These are phyloP conservation scores for Flaveria sonorensis DNA, from an alignment of 129 eudicot species.

Conservation along the genomic window DNA sequence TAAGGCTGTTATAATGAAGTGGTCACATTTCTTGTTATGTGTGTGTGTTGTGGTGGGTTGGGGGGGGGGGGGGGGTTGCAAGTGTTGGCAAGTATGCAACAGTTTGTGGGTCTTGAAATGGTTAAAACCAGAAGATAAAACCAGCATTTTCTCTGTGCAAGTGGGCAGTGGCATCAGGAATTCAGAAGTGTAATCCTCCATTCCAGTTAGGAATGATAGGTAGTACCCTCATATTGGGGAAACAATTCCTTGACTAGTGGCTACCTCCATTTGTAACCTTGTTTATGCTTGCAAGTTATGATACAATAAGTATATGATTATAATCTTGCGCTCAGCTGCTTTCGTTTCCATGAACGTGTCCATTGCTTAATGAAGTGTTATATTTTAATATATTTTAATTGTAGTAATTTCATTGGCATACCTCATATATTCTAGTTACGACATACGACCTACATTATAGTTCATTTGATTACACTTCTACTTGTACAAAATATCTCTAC, in stretches of 20 bases:
- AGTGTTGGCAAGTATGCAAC: background rate
- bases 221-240: background rate
- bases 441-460: background rate
- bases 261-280: constrained; percentile 10
- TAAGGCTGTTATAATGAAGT: background rate
- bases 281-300: background rate
- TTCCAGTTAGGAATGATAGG: background rate
- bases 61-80: background rate
- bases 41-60: background rate
- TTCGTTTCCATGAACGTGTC: background rate
- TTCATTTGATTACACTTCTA: background rate
- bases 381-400: background rate
- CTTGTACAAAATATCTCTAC: background rate
- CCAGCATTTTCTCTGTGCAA: background rate
- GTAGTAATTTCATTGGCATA: constrained; percentile 4
- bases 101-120: background rate
- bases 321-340: background rate
- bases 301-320: background rate
- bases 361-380: background rate
- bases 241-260: background rate
- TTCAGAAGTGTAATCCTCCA: background rate
- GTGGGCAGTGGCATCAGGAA: background rate
- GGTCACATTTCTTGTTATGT: background rate
- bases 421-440: background rate
- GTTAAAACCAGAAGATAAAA: background rate